phyloP scores from a whole-genome alignment of 176 grass and related monocot genomes.

The Chrysopogon serrulatus region DNA sequence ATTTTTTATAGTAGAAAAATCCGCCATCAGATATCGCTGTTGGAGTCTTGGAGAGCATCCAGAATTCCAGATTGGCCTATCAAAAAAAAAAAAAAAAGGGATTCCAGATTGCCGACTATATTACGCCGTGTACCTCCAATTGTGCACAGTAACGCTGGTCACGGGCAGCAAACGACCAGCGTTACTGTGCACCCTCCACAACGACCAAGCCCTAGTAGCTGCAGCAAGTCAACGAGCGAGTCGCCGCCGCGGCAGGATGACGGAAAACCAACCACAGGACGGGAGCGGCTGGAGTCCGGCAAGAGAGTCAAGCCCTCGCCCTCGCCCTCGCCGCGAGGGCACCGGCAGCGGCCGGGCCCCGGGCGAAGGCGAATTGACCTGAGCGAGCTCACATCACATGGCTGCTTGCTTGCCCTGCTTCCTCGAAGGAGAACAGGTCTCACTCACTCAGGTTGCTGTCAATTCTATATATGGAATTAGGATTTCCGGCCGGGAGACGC shows the following conservation, averaged over 20 bases:
- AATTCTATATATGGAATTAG: not conserved
- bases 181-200: not conserved
- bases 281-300: not conserved
- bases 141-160: not conserved
- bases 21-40: not conserved
- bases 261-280: not conserved
- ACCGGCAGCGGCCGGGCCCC: not conserved
- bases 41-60: not conserved
- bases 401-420: not conserved
- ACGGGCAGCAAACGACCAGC: not conserved
- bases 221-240: not conserved
- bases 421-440: not conserved
- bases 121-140: not conserved
- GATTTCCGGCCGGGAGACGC: not conserved
- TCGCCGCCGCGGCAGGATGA: not conserved
- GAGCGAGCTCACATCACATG: not conserved
- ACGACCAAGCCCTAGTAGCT: not conserved
- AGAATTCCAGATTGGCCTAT: no score
- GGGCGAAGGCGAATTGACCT: not conserved
- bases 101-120: no score
- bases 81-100: no score
- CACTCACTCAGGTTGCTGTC: no score
- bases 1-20: not conserved
- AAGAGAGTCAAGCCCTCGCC: not conserved
- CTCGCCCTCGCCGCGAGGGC: conserved; percentile 8